Evolutionary conservation across 768 basidiomycete species (phyloP).

Genomic region (Suillus placidus): DNA sequence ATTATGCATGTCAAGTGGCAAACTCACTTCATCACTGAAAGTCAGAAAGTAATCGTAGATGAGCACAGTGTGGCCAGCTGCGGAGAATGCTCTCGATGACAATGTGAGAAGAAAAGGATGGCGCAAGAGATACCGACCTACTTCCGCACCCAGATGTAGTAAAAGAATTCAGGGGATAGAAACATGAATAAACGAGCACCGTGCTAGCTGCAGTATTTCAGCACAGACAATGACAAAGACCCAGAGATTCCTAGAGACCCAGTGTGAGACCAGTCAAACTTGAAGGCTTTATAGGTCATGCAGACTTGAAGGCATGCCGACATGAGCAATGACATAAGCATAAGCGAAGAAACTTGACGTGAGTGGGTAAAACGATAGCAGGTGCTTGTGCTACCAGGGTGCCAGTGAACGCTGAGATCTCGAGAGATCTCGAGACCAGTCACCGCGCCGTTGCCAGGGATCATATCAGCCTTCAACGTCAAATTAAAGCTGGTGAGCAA

Average conservation of each 20-base stretch:
- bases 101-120: not conserved
- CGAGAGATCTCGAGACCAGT: not conserved
- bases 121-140: not conserved
- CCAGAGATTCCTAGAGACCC: not conserved
- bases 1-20: not conserved
- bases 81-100: conserved; percentile 10
- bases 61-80: conserved; percentile 26
- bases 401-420: not conserved
- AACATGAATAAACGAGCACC: not conserved
- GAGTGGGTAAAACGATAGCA: not conserved
- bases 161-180: not conserved
- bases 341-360: not conserved
- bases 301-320: not conserved
- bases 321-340: not conserved
- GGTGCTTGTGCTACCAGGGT: not conserved
- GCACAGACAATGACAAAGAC: not conserved
- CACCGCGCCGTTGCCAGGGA: not conserved
- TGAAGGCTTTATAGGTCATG: not conserved
- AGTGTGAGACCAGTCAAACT: not conserved
- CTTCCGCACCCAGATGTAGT: not conserved
- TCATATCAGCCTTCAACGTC: not conserved
- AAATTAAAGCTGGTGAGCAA: not conserved
- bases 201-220: not conserved
- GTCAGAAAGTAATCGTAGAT: conserved; percentile 32
- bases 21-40: conserved; percentile 27